These are phyloP conservation scores for Zizania palustris DNA, from an alignment of 202 grass and related monocot species.

Conservation along the genomic window DNA sequence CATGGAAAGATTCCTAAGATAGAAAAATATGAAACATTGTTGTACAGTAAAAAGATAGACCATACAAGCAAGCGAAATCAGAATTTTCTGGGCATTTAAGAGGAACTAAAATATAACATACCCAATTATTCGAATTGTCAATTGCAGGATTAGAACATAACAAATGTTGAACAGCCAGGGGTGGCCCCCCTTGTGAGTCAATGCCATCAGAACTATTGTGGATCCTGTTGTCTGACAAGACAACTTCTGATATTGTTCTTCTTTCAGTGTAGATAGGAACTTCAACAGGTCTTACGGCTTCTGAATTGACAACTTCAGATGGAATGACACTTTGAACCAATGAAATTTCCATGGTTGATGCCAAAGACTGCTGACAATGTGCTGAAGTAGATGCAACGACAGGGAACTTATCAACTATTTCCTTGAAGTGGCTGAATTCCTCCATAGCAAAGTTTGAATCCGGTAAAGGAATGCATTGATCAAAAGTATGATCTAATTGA, in stretches of 20 bases:
- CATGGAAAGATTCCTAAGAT: slow-evolving; percentile 3
- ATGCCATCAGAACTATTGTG: slow-evolving; percentile 42
- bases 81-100: neutral
- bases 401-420: slow-evolving; percentile 28
- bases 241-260: slow-evolving; percentile 31
- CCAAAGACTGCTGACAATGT: slow-evolving; percentile 26
- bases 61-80: neutral
- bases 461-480: slow-evolving; percentile 59
- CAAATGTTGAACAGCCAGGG: slow-evolving; percentile 38
- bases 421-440: slow-evolving; percentile 55
- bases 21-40: slow-evolving; percentile 8
- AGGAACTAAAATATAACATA: slow-evolving; percentile 16
- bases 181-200: slow-evolving; percentile 29
- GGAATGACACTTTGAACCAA: slow-evolving; percentile 34
- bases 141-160: slow-evolving; percentile 36
- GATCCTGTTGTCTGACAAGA: slow-evolving; percentile 38
- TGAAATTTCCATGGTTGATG: slow-evolving; percentile 44
- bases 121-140: slow-evolving; percentile 41
- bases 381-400: slow-evolving; percentile 32
- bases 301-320: slow-evolving; percentile 43
- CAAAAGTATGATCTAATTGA: slow-evolving; percentile 64
- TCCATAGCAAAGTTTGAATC: slow-evolving; percentile 72
- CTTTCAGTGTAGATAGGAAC: slow-evolving; percentile 36
- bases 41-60: neutral
- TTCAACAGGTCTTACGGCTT: slow-evolving; percentile 28